These are phyloP conservation scores for Aspergillus fructus DNA, from an alignment of 2,329 filamentous ascomycete species.

Conservation along the genomic window DNA sequence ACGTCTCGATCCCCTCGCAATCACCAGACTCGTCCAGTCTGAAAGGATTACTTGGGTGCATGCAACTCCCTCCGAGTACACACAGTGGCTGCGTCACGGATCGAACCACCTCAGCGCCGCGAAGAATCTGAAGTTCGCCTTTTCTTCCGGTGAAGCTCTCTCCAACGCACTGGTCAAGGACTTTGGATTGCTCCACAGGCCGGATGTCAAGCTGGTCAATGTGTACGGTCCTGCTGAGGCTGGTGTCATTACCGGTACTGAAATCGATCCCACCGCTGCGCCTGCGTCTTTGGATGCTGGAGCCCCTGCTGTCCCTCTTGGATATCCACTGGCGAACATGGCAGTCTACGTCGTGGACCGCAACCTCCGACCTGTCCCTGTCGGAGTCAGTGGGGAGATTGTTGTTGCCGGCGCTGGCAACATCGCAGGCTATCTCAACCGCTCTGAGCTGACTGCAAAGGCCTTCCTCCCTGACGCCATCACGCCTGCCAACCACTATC, in stretches of 20 bases:
- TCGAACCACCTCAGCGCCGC: background rate
- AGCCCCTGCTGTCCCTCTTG: background rate
- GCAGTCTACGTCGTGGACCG: background rate
- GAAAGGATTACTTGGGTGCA: conserved; percentile 20
- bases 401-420: conserved; percentile 6
- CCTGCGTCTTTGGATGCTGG: background rate
- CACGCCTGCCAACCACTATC: background rate
- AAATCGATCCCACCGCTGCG: background rate
- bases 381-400: conserved; percentile 6
- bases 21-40: conserved; percentile 16
- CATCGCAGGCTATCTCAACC: conserved; percentile 5
- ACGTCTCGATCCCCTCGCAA: conserved; percentile 19
- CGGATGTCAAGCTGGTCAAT: background rate
- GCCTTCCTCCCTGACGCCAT: conserved; percentile 10
- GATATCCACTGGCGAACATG: background rate
- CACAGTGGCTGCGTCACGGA: background rate
- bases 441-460: background rate
- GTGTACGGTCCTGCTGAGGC: conserved; percentile 5
- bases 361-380: background rate
- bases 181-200: background rate
- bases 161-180: background rate
- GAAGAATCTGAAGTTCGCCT: background rate
- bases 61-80: background rate
- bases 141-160: conserved; percentile 1
- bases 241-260: background rate